A percentile compares a stretch with the other conserved stretches of the same genome.
These are phyloP conservation scores for Debaryomyces castellii DNA, from an alignment of 805 yeast species.

Conservation along the genomic window DNA sequence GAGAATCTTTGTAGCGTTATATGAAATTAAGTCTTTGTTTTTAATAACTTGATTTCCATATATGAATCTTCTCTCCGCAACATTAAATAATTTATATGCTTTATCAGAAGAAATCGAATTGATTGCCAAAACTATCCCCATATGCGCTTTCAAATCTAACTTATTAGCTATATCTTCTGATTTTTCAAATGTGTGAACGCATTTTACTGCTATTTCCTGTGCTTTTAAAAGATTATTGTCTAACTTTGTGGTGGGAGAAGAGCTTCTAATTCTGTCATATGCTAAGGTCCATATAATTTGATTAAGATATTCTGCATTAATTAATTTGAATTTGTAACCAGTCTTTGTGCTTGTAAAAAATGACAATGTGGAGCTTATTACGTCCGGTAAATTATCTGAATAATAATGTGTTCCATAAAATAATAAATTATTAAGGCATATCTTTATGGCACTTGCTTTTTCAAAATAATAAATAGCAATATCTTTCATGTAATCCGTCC, in stretches of 20 bases:
- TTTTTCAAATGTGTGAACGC: constrained; percentile 7
- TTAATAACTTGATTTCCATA: not conserved
- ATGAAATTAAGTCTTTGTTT: constrained; percentile 20
- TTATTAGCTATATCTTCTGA: constrained; percentile 11
- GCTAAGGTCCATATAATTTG: constrained; percentile 29
- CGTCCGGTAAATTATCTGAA: constrained; percentile 15
- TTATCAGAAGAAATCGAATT: constrained; percentile 20
- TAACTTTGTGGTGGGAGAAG: not conserved
- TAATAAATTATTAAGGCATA: constrained; percentile 25
- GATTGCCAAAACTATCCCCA: constrained; percentile 37
- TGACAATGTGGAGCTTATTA: constrained; percentile 17
- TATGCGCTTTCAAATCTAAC: constrained; percentile 28
- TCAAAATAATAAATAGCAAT: constrained; percentile 21
- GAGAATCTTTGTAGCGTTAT: constrained; percentile 23
- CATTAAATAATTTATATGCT: constrained; percentile 24
- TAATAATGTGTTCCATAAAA: constrained; percentile 27
- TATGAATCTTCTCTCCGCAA: constrained; percentile 25
- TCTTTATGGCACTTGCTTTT: constrained; percentile 16
- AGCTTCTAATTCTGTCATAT: constrained; percentile 11
- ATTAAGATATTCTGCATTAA: constrained; percentile 21
- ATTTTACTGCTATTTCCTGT: constrained; percentile 28
- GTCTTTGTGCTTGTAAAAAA: constrained; percentile 16
- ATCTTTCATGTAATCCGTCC: constrained; percentile 25
- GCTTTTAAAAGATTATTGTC: constrained; percentile 18
- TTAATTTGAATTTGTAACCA: constrained; percentile 20